Percentiles rank a stretch among this genome's conserved stretches.
Evolutionary conservation across 2,329 filamentous ascomycete species (phyloP).

Genomic region (Fusarium paranaense): DNA sequence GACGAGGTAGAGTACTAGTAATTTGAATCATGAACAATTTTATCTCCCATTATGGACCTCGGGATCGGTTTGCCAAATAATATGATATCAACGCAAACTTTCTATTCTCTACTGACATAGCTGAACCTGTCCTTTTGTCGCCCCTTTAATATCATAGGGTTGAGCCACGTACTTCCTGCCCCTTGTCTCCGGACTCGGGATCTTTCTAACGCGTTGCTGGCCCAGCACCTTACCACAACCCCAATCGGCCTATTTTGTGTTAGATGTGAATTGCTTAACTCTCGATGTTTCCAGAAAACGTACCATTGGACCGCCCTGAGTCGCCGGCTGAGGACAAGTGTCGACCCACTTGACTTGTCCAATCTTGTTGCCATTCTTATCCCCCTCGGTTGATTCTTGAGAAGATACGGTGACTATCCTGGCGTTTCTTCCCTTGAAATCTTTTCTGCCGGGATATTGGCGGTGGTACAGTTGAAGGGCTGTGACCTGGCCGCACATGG

Average conservation of each 20-base stretch:
- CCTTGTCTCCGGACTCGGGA: neutral
- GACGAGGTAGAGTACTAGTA: too few relatives aligned
- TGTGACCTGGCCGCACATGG: neutral
- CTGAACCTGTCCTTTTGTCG: neutral
- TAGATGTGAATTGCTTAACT: neutral
- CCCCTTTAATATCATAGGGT: neutral
- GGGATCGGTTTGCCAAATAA: neutral
- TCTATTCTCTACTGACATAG: neutral
- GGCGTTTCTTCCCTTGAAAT: neutral
- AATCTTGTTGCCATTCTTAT: neutral
- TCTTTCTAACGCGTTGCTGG: neutral
- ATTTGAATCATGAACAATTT: too few relatives aligned
- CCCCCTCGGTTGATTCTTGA: neutral
- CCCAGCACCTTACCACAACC: neutral
- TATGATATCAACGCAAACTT: neutral
- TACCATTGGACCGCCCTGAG: neutral
- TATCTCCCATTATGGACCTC: too few relatives aligned
- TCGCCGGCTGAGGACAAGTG: neutral
- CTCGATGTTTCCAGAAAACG: neutral
- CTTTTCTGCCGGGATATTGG: neutral
- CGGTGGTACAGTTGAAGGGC: neutral
- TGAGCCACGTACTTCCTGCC: neutral
- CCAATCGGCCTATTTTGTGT: neutral
- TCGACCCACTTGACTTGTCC: neutral
- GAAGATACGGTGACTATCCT: neutral